phyloP scores from a whole-genome alignment of 1,284 basidiomycete genomes.

The Ustilago sp. region DNA sequence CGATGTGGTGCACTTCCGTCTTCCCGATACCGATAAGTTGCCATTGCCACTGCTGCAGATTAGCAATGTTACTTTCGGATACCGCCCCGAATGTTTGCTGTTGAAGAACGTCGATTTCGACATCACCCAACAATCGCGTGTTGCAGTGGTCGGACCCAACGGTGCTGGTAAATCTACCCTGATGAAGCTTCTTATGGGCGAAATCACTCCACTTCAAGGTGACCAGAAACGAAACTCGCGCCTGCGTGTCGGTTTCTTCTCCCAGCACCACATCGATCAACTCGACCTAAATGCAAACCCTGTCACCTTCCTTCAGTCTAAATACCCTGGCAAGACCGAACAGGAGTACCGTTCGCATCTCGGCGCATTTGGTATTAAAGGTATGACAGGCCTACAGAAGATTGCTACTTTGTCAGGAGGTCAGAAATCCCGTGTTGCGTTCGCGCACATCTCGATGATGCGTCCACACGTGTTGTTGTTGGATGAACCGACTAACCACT shows the following conservation, averaged over 20 bases:
- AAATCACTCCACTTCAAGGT: constrained; percentile 82
- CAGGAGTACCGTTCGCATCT: constrained; percentile 95
- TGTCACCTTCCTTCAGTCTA: constrained; percentile 89
- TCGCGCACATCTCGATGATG: constrained; percentile 88
- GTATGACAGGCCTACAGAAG: constrained; percentile 90
- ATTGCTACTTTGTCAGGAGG: constrained; percentile 79
- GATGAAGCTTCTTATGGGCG: constrained; percentile 94
- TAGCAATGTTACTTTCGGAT: constrained; percentile 91
- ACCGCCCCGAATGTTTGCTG: constrained; percentile 82
- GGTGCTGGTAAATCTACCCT: constrained; percentile 80
- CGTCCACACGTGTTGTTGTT: constrained; percentile 94
- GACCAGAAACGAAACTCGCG: constrained; percentile 90
- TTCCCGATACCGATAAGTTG: constrained; percentile 77
- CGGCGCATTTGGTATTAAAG: constrained; percentile 98
- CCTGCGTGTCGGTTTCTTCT: constrained; percentile 74
- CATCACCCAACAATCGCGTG: constrained; percentile 69
- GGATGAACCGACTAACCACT: constrained; percentile 98
- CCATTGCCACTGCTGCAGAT: constrained; percentile 96
- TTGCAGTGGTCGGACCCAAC: constrained; percentile 66
- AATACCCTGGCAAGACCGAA: constrained; percentile 93
- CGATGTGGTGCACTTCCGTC: constrained; percentile 79
- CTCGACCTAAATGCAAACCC: constrained; percentile 85
- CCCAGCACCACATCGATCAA: constrained; percentile 95
- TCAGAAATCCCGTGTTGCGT: constrained; percentile 96
- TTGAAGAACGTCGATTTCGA: constrained; percentile 88